Base-by-base conservation (phyloP, 768 basidiomycete genomes). In the Hemileccinum impolitum region DNA sequence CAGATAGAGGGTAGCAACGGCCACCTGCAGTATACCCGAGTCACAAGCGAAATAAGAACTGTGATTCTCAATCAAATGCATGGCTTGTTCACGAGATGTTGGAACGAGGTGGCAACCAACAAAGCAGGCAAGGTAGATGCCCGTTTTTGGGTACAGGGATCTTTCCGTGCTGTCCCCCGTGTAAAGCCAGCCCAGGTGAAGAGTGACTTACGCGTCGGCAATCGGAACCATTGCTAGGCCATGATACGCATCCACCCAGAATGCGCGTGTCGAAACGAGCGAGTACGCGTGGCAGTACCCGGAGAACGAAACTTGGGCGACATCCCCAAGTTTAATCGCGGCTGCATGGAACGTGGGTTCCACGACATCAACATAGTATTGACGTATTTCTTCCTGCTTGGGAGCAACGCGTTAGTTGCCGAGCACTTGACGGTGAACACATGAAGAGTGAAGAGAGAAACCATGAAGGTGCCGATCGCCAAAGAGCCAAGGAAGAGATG, bases 211-310 rank as follows among this genome's bases (percentile, higher is more conserved):
- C 87, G 78, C 77, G 69, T 94, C 92, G 28, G 89, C 89, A 54
- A 92, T 78, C 4, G 92, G 90, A 17, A 91, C 87, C 78, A 95
- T 86, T 1, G 86, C 78, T 15, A 94, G 70, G 6, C 82, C 81
- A 62, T 91, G 90, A 61, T 81, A 93, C 7, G 79, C 75, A 65
- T 94, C 92, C 52, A 92, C 80, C 51, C 89, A 72, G 68, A 94
- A 94, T 3, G 90, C 85, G 34, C 92, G 76, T 4, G 90, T 87
- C 3, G 84, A 87, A 43, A 94, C 87, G 30, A 93, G 75, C 2
- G 77, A 70, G 57, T 78, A 81, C 5, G 68, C 66, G 25, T 57
- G 66, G 30, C 63, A 67, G 34, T 66, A 67, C 25, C 66, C 68
- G 23, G 56, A 31, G 28, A 68, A 56, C 17, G 68, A 68, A 41